Percentiles rank a stretch among this genome's conserved stretches.
phyloP scores from a whole-genome alignment of 2,329 filamentous ascomycete species.

The Apiospora kogelbergensis region DNA sequence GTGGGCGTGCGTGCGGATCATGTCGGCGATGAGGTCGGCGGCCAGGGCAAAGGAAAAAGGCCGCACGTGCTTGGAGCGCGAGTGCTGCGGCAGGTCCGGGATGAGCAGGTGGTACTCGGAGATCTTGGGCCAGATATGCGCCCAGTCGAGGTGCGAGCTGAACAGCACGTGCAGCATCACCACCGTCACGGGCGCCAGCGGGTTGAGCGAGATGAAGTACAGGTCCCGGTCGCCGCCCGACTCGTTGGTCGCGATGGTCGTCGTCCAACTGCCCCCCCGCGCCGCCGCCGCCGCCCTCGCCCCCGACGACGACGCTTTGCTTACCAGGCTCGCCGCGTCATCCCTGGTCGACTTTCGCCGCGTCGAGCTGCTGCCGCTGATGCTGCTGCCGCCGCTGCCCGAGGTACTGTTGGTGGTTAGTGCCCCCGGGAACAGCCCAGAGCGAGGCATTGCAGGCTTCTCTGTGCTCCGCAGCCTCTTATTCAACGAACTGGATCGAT shows the following conservation, averaged over 20 bases:
- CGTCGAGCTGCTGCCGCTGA: background rate
- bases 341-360: background rate
- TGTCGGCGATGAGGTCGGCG: slow-evolving; percentile 33
- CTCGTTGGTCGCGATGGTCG: slow-evolving; percentile 11
- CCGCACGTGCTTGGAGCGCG: slow-evolving; percentile 31
- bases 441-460: background rate
- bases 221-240: slow-evolving; percentile 17
- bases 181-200: slow-evolving; percentile 29
- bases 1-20: slow-evolving; percentile 37
- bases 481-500: background rate
- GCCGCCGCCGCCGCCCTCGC: background rate
- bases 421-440: background rate
- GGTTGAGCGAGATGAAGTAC: slow-evolving; percentile 29
- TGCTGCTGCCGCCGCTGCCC: background rate
- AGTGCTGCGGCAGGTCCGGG: slow-evolving; percentile 40
- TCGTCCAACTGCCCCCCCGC: slow-evolving; percentile 21
- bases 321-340: background rate
- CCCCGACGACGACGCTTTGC: background rate
- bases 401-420: background rate
- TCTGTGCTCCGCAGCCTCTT: background rate
- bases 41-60: slow-evolving; percentile 31
- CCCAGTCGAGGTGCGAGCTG: slow-evolving; percentile 35
- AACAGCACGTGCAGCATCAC: slow-evolving; percentile 34
- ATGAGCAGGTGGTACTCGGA: slow-evolving; percentile 38
- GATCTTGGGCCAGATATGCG: slow-evolving; percentile 34